These are phyloP conservation scores for Salix dunnii DNA, from an alignment of 345 rosid genomes.

Conservation along the genomic window DNA sequence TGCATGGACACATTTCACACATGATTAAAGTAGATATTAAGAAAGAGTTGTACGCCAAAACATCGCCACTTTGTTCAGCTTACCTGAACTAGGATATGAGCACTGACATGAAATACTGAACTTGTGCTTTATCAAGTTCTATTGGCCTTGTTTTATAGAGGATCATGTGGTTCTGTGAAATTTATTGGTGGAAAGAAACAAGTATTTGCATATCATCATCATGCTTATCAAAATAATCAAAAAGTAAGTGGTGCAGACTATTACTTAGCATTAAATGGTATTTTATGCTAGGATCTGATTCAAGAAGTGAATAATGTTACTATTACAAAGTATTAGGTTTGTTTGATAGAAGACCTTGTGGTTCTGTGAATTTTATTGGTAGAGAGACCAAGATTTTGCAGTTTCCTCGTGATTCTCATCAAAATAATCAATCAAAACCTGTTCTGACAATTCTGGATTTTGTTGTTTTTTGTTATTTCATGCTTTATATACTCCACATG, in stretches of 20 bases:
- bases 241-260: too few species aligned
- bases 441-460: not conserved
- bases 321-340: not conserved
- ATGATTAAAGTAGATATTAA: not conserved
- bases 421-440: not conserved
- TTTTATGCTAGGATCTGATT: too few species aligned
- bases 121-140: not conserved
- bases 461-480: not conserved
- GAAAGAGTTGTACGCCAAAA: not conserved
- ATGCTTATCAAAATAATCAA: not conserved
- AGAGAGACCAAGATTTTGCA: not conserved
- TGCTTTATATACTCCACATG: not conserved
- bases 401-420: not conserved
- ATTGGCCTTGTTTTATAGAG: not conserved
- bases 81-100: too few species aligned
- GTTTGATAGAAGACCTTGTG: not conserved
- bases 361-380: not conserved
- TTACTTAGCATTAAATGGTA: too few species aligned
- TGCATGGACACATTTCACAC: not conserved
- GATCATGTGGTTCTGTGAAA: not conserved
- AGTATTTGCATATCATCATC: not conserved
- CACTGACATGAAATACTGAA: not conserved
- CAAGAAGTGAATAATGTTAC: not conserved
- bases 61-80: too few species aligned
- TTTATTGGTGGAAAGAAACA: not conserved